phyloP scores from a whole-genome alignment of 768 basidiomycete species.

The Gautieria morchelliformis region DNA sequence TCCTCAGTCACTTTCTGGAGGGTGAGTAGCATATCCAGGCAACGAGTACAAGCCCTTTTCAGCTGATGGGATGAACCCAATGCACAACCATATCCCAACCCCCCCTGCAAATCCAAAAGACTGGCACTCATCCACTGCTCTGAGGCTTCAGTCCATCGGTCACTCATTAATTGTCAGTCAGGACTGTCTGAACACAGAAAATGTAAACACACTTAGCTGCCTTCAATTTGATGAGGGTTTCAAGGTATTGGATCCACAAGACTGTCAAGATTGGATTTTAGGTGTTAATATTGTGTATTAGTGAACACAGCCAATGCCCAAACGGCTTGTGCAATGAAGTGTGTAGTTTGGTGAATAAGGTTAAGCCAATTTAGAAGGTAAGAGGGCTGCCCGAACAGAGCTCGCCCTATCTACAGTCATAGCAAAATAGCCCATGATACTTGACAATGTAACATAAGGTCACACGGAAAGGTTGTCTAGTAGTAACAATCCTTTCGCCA shows the following conservation, averaged over 20 bases:
- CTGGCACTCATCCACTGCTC: not conserved
- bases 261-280: no score
- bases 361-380: no score
- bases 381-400: no score
- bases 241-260: not conserved
- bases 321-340: no score
- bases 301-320: no score
- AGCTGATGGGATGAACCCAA: not conserved
- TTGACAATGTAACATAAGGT: no score
- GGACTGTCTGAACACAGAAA: not conserved
- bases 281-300: no score
- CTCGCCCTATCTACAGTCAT: no score
- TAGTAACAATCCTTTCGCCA: no score
- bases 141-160: not conserved
- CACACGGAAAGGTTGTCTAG: no score
- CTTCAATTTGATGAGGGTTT: not conserved
- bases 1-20: not conserved
- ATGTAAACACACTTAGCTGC: not conserved
- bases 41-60: not conserved
- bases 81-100: not conserved
- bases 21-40: not conserved
- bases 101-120: not conserved
- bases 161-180: not conserved
- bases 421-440: no score
- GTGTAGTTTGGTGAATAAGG: no score